phyloP scores from a whole-genome alignment of 148 eudicot genomes.

The Pouteria glomerata region DNA sequence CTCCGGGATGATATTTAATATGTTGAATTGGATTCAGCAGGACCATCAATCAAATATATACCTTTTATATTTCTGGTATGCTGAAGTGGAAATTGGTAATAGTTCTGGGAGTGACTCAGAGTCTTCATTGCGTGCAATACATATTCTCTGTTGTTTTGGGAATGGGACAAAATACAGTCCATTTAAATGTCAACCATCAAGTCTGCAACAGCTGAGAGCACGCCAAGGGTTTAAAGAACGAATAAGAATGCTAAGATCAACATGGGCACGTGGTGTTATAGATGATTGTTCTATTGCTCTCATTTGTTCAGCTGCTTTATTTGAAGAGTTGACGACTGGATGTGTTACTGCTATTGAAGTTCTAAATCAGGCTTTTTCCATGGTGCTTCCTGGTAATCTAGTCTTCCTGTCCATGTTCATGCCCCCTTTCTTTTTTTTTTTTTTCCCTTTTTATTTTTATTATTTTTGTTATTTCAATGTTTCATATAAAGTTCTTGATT shows the following conservation, averaged over 20 bases:
- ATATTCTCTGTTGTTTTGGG: conserved; percentile 82
- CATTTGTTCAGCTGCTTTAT: conserved; percentile 82
- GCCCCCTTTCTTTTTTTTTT: too few relatives aligned
- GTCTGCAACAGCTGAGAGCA: conserved; percentile 73
- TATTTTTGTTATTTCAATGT: neutral
- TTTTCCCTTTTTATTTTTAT: neutral
- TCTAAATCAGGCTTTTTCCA: conserved; percentile 62
- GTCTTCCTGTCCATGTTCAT: neutral
- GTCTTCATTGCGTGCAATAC: conserved; percentile 56
- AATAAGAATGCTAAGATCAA: conserved; percentile 39
- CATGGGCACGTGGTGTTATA: conserved; percentile 53
- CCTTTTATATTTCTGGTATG: conserved; percentile 78
- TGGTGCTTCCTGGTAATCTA: conserved; percentile 84
- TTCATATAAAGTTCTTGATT: neutral
- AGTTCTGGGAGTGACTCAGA: conserved; percentile 36
- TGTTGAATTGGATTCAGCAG: conserved; percentile 32
- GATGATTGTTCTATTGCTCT: conserved; percentile 67
- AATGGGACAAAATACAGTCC: conserved; percentile 66
- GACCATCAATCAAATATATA: conserved; percentile 45
- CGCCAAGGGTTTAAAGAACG: conserved; percentile 89
- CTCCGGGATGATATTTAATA: conserved; percentile 5
- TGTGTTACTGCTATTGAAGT: conserved; percentile 63
- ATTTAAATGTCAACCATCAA: conserved; percentile 60
- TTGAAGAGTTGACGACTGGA: conserved; percentile 83
- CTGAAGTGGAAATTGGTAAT: conserved; percentile 63